Base-by-base conservation (phyloP, 2,329 filamentous ascomycete species). In the Achaetomium macrosporum region DNA sequence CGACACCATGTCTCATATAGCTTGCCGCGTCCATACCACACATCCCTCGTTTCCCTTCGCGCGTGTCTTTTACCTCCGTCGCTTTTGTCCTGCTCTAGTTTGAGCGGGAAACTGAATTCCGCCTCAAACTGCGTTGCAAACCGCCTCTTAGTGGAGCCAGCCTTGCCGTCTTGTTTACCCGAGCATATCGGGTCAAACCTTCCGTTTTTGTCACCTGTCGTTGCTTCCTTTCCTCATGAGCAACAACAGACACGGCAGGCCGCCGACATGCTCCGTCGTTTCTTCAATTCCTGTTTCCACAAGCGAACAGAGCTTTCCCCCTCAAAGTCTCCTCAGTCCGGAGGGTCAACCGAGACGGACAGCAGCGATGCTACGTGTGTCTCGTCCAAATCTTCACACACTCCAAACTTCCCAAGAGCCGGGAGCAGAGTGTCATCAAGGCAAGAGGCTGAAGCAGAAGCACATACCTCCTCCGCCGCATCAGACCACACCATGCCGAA, bases 1-100 rank as follows among this genome's bases (percentile, higher is more conserved):
- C 55, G 58, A 59, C 57, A 58, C 53, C 47, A 57, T 61, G 61
- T 61, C 61, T 63, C 60, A 63, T 55, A 56, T 50, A 43, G 37
- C 51, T 49, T 46, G 44, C 36, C 41, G 29, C 19, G 12, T n/a
- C 53, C 41, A 49, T 37, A 51, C 56, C 47, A 45, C 42, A 53
- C 47, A 44, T 46, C 42, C 33, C 50, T 44, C 33, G 37, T 37
- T 53, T 54, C 42, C 37, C 35, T 44, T 45, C 3, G 11, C 15
- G 31, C 36, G 25, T 51, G 29, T 51, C 20, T 33, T 29, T 48
- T 49, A 42, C 9, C 16, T 25, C 7, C 42, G 35, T 33, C 39
- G 47, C 36, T 52, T 42, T 37, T 29, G 6, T 44, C 39, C 46
- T 30, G 31, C 31, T 43, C 8, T 16, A 10, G 16, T 47, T 49